Evolutionary conservation across 768 basidiomycete species (phyloP).

Genomic region (Lyophyllum shimeji): DNA sequence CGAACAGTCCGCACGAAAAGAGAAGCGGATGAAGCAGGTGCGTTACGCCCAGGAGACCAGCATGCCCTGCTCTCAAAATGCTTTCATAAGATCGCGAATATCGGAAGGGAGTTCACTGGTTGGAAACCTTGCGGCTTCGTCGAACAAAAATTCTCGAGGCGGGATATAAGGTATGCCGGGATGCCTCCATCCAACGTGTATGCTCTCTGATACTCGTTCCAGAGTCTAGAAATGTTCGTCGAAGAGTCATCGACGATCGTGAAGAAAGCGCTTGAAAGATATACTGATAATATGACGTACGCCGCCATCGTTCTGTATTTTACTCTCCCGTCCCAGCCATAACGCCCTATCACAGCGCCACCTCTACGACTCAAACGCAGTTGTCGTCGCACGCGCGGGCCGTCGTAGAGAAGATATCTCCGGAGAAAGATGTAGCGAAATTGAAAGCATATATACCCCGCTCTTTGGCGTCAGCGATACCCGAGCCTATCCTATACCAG

Average conservation of each 20-base stretch:
- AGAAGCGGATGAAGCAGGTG: conserved; percentile 90
- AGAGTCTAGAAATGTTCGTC: conserved; percentile 83
- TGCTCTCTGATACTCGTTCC: conserved; percentile 1
- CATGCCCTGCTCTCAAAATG: not conserved
- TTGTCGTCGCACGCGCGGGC: conserved; percentile 64
- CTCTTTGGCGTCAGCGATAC: conserved; percentile 62
- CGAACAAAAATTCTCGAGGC: conserved; percentile 80
- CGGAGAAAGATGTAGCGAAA: conserved; percentile 66
- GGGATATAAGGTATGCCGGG: conserved; percentile 63
- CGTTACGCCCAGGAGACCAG: conserved; percentile 18
- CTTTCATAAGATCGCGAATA: conserved; percentile 76
- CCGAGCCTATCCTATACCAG: conserved; percentile 72
- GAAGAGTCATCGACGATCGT: conserved; percentile 67
- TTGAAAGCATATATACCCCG: conserved; percentile 58
- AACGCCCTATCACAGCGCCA: conserved; percentile 53
- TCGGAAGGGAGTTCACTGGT: conserved; percentile 84
- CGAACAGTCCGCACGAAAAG: conserved; percentile 81
- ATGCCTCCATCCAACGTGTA: not conserved
- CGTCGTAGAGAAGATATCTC: conserved; percentile 64
- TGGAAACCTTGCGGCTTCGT: conserved; percentile 85
- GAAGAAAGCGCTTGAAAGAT: conserved; percentile 65
- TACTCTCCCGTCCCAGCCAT: not conserved
- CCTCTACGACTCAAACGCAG: conserved; percentile 72
- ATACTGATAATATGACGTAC: conserved; percentile 79
- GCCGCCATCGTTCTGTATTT: conserved; percentile 21